These are phyloP conservation scores for Sporothrix brunneoviolacea DNA, from an alignment of 2,329 filamentous ascomycete species.

Conservation along the genomic window DNA sequence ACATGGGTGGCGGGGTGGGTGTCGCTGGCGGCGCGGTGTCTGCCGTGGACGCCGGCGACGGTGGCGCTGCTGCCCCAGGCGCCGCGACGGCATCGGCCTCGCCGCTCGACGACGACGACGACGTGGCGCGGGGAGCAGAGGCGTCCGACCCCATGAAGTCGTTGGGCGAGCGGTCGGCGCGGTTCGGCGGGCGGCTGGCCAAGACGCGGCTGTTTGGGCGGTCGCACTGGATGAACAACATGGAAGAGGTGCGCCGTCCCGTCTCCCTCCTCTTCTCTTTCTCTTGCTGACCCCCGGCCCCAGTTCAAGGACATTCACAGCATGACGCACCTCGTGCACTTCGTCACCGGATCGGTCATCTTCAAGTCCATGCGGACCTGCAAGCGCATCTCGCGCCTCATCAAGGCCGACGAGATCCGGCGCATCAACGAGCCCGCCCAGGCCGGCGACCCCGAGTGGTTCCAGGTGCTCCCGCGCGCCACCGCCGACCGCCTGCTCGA, in stretches of 20 bases:
- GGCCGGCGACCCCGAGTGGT: conserved; percentile 4
- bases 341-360: conserved; percentile 19
- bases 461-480: conserved; percentile 27
- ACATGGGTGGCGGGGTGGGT: too few relatives aligned
- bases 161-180: conserved; percentile 9
- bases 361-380: conserved; percentile 28
- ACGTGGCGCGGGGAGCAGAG: background rate
- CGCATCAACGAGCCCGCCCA: background rate
- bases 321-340: conserved; percentile 26
- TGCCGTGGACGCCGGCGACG: too few relatives aligned
- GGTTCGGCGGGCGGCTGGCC: conserved; percentile 16
- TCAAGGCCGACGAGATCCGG: conserved; percentile 30
- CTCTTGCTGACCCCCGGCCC: background rate
- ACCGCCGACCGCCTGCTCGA: conserved; percentile 45
- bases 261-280: conserved; percentile 12
- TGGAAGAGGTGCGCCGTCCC: conserved; percentile 9
- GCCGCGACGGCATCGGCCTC: background rate
- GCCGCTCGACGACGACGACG: conserved; percentile 6
- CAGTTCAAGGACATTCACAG: conserved; percentile 18
- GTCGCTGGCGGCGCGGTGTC: too few relatives aligned
- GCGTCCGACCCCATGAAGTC: background rate
- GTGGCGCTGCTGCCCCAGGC: too few relatives aligned
- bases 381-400: conserved; percentile 34
- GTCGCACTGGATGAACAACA: conserved; percentile 20
- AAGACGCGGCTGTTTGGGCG: conserved; percentile 19